These are phyloP conservation scores for Stagonosporopsis tanaceti DNA, from an alignment of 2,329 filamentous ascomycete species.

Conservation along the genomic window DNA sequence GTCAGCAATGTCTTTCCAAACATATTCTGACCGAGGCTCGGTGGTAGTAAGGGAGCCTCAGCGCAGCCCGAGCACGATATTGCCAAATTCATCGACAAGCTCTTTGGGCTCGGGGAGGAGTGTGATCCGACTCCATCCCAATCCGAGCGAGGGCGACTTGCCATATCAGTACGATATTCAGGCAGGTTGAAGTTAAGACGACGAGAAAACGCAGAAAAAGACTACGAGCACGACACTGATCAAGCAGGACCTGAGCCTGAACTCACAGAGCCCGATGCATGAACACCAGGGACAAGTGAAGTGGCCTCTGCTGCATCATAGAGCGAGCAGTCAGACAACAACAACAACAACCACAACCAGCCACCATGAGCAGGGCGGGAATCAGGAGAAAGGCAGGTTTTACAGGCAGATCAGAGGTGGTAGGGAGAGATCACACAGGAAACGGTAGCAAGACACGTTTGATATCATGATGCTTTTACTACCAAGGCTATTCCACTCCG, in stretches of 20 bases:
- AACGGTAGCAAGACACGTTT: conserved; percentile 10
- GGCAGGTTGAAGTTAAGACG: conserved; percentile 22
- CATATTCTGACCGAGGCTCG: conserved; percentile 36
- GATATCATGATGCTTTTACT: conserved; percentile 45
- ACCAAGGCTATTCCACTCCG: conserved; percentile 30
- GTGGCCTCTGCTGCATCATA: not conserved
- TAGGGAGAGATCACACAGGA: not conserved
- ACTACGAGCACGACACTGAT: not conserved
- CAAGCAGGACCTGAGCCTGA: too few relatives aligned
- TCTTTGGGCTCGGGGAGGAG: conserved; percentile 40
- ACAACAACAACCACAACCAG: too few relatives aligned
- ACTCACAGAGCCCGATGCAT: not conserved
- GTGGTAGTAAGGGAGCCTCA: conserved; percentile 31
- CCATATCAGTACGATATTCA: conserved; percentile 45
- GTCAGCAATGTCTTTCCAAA: conserved; percentile 34
- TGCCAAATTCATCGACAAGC: conserved; percentile 42
- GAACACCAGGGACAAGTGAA: not conserved
- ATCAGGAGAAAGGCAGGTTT: not conserved
- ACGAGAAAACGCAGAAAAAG: not conserved
- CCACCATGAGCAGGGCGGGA: not conserved
- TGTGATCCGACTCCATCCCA: conserved; percentile 38
- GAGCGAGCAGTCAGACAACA: not conserved
- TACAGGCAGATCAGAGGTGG: too few relatives aligned
- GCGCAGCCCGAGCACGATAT: conserved; percentile 40
- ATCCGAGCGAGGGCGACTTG: conserved; percentile 38